Percentiles rank a stretch among this genome's conserved stretches.
Conservation (phyloP, 345 rosid species). For the Populus deltoides region DNA sequence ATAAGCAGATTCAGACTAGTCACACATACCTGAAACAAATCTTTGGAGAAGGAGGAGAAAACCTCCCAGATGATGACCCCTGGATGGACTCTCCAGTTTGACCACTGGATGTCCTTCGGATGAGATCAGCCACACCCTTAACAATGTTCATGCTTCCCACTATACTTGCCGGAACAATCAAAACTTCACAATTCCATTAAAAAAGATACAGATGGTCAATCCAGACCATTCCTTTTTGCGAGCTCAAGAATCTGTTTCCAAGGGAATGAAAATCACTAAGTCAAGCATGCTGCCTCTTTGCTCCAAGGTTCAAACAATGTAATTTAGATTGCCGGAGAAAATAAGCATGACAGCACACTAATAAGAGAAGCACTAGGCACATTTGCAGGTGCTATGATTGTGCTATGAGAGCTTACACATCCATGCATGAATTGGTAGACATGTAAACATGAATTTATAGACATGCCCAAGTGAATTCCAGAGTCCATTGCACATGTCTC, state of each 20-base stretch:
- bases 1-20: background rate
- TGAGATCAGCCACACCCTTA: slow-evolving; percentile 75
- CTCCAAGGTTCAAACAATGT: no score
- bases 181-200: slow-evolving; percentile 13
- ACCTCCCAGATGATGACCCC: slow-evolving; percentile 40
- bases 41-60: slow-evolving; percentile 50
- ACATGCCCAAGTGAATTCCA: no score
- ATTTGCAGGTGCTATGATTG: no score
- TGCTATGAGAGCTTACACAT: no score
- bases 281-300: no score
- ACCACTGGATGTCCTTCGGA: slow-evolving; percentile 55
- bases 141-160: slow-evolving; percentile 61
- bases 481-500: no score
- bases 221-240: slow-evolving; percentile 22
- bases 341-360: no score
- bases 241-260: background rate
- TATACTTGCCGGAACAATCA: slow-evolving; percentile 11
- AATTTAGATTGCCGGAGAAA: no score
- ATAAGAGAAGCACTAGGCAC: no score
- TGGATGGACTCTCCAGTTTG: slow-evolving; percentile 44
- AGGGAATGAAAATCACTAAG: no score
- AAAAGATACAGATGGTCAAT: slow-evolving; percentile 7
- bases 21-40: slow-evolving; percentile 52
- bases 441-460: no score
- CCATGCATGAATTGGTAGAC: no score